Evolutionary conservation across 106 monocot species (phyloP), one percentile per base, ranked within the genome.

Genomic region (Triglochin maritima): DNA sequence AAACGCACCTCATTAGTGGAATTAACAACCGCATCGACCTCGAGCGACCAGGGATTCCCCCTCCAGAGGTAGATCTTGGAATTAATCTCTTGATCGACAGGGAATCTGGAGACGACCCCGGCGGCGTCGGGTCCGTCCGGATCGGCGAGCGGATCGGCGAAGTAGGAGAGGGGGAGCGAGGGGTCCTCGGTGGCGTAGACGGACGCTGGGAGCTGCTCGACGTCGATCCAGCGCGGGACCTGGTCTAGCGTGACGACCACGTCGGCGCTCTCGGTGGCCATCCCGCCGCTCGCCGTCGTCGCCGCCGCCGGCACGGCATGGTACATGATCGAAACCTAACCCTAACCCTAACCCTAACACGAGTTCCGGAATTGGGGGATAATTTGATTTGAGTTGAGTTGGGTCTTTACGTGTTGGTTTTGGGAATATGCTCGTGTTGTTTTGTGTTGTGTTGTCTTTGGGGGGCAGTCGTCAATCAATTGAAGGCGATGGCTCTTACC

Each of bases 11-110:
- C 98, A 63, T 92, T 98, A 59, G 82, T 92, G 42, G 98, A 98
- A 81, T 98, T 98, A 49, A 98, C 92, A 3, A 98, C 98, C 9
- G 98, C 98, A 75, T 98, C 92, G n/a, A 92, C 92, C 77, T 98
- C 98, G 4, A 98, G 82, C 72, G 82, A 92, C 98, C 98, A 98
- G 17, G 98, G 98, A 50, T 92, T 65, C 7, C 98, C 98, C n/a
- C 98, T 78, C 98, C 98, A 98, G 7, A 98, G 74, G 44, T 89
- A 98, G 59, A 98, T 79, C 77, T 78, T 89, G 41, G 84, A 85
- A 69, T 98, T 98, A 62, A 92, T 84, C 63, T 98, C 98, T 14
- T 86, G 84, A 64, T 89, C 86, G 3, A 98, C 86, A 4, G 98
- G 98, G 70, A 98, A 98, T 71, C 84, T 86, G 49, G 92, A 98